These are phyloP conservation scores for Keithomyces neogunnii DNA, from an alignment of 2,329 filamentous ascomycete species.

Conservation along the genomic window DNA sequence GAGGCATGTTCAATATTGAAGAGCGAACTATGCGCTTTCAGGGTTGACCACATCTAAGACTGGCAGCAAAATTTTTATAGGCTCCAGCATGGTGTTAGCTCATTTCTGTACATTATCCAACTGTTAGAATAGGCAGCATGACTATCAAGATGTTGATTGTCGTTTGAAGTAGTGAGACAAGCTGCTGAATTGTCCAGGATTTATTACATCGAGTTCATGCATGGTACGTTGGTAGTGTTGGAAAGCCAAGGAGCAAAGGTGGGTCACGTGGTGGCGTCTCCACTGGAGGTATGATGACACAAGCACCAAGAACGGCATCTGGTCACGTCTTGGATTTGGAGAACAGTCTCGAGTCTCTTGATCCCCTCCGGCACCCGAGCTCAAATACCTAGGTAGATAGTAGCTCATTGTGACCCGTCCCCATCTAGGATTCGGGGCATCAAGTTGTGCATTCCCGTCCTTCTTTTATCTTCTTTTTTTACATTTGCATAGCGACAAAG, in stretches of 20 bases:
- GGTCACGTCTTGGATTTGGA: conserved; percentile 14
- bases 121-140: conserved; percentile 3
- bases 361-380: conserved; percentile 11
- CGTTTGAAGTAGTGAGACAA: too few relatives aligned
- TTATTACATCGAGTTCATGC: neutral
- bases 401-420: conserved; percentile 19
- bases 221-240: neutral
- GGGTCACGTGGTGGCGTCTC: conserved; percentile 19
- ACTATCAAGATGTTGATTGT: neutral
- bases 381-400: conserved; percentile 5
- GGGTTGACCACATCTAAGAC: neutral
- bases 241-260: neutral
- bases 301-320: conserved; percentile 19
- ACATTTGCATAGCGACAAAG: neutral
- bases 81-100: conserved; percentile 13
- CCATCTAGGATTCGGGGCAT: neutral
- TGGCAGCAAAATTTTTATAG: conserved; percentile 8
- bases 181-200: too few relatives aligned
- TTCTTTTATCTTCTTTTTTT: neutral
- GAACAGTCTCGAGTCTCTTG: neutral
- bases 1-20: conserved; percentile 8
- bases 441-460: neutral
- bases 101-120: conserved; percentile 1
- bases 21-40: neutral
- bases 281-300: conserved; percentile 21